Percentiles rank a stretch among this genome's conserved stretches.
These are phyloP conservation scores for Lithospermum erythrorhizon DNA, from an alignment of 257 asterid species.

Conservation along the genomic window DNA sequence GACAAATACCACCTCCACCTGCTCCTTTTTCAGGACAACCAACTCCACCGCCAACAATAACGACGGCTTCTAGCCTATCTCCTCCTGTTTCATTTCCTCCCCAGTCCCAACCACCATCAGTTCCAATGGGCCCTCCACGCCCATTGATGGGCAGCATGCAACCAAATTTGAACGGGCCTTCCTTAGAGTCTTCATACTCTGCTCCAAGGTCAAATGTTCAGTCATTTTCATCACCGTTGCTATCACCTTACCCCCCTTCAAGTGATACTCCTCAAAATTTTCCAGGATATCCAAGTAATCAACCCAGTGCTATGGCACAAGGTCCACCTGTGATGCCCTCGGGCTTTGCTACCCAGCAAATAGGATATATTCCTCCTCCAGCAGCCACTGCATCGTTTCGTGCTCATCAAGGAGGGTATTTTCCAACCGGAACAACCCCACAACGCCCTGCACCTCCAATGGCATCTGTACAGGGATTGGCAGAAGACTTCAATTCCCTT, in stretches of 20 bases:
- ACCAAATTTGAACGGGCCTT: constrained; percentile 20
- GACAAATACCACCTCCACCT: constrained; percentile 35
- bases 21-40: constrained; percentile 35
- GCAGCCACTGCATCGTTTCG: constrained; percentile 32
- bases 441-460: constrained; percentile 46
- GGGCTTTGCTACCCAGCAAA: constrained; percentile 36
- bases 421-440: constrained; percentile 20
- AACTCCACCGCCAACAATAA: constrained; percentile 34
- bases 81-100: constrained; percentile 29
- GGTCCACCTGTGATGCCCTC: constrained; percentile 35
- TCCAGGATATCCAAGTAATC: constrained; percentile 18
- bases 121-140: constrained; percentile 57
- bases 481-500: constrained; percentile 86
- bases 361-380: constrained; percentile 42
- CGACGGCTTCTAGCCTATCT: constrained; percentile 35
- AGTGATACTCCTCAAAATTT: background rate
- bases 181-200: constrained; percentile 31
- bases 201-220: background rate
- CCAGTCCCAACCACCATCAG: constrained; percentile 39
- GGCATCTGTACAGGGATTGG: constrained; percentile 44
- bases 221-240: constrained; percentile 5
- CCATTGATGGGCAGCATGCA: constrained; percentile 42
- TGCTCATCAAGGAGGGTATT: constrained; percentile 58
- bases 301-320: constrained; percentile 34
- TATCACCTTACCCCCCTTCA: background rate